phyloP scores from a whole-genome alignment of 1,284 basidiomycete species.

The Laetiporus sulphureus region DNA sequence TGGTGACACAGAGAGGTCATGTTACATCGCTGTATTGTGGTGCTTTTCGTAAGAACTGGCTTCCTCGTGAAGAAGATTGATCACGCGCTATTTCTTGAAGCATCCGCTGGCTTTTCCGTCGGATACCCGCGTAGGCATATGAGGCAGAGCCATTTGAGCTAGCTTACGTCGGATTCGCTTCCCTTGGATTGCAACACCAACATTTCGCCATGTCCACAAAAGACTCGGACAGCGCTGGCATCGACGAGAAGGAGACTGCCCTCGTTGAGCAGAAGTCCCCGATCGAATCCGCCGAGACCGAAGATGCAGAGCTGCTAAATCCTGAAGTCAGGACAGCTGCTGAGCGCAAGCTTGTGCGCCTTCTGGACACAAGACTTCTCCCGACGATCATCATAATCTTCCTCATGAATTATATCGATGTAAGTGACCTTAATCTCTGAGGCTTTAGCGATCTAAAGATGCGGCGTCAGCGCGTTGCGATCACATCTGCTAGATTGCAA shows the following conservation, averaged over 20 bases:
- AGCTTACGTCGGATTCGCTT: background rate
- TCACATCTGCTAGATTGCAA: constrained; percentile 54
- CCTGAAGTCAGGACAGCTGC: background rate
- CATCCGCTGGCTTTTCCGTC: constrained; percentile 1
- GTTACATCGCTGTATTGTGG: background rate
- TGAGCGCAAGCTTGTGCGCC: constrained; percentile 2
- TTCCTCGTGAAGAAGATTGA: background rate
- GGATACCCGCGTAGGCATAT: constrained; percentile 3
- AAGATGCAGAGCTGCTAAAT: constrained; percentile 1
- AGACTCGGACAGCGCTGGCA: constrained; percentile 1
- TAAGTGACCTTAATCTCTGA: constrained; percentile 23
- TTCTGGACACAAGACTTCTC: constrained; percentile 48
- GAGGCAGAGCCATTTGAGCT: background rate
- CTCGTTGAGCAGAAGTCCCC: constrained; percentile 2
- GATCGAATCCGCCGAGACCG: background rate
- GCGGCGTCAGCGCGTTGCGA: constrained; percentile 42
- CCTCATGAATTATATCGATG: constrained; percentile 68
- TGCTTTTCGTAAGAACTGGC: background rate
- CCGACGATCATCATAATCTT: constrained; percentile 57
- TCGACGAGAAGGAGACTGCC: constrained; percentile 1
- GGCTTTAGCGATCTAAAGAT: background rate
- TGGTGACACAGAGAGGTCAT: constrained; percentile 1
- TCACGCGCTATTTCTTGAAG: constrained; percentile 1
- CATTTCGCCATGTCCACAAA: background rate
- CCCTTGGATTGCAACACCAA: background rate